phyloP scores from a whole-genome alignment of 169 alveolate genomes.

The Eimeria praecox region DNA sequence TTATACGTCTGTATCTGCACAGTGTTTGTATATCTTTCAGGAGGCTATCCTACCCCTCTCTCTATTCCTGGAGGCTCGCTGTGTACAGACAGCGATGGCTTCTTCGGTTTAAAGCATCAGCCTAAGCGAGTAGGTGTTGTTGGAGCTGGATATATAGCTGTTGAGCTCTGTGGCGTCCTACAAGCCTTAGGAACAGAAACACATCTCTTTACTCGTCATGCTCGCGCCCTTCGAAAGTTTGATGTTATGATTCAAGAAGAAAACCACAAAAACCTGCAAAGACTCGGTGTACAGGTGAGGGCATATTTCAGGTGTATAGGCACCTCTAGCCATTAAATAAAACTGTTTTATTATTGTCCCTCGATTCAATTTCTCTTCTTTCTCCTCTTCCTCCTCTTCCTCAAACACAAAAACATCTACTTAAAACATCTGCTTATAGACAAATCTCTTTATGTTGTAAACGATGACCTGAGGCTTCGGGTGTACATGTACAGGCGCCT shows the following conservation, averaged over 20 bases:
- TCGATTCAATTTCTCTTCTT: no score
- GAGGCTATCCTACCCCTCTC: conserved; percentile 90
- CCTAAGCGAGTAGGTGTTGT: conserved; percentile 95
- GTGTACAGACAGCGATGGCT: conserved; percentile 94
- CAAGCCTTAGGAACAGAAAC: conserved; percentile 94
- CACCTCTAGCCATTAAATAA: no score
- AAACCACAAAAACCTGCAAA: conserved; percentile 92
- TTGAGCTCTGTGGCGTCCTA: conserved; percentile 95
- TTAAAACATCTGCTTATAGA: no score
- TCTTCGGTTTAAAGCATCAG: conserved; percentile 92
- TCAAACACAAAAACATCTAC: no score
- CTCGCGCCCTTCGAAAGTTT: conserved; percentile 81
- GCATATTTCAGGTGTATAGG: not conserved
- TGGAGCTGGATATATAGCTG: conserved; percentile 97
- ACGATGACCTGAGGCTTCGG: no score
- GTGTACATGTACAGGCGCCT: not conserved
- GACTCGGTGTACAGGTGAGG: conserved; percentile 79
- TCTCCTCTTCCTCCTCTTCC: no score
- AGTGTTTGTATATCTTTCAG: conserved; percentile 88
- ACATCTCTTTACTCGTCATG: conserved; percentile 89
- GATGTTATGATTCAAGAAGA: conserved; percentile 87
- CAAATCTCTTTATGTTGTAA: no score
- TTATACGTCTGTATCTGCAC: not conserved
- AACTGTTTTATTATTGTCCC: no score
- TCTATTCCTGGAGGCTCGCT: conserved; percentile 90